A percentile compares a stretch with the other conserved stretches of the same genome.
These are phyloP conservation scores for Aureobasidium sp. DNA, from an alignment of 2,329 filamentous ascomycete species.

Conservation along the genomic window DNA sequence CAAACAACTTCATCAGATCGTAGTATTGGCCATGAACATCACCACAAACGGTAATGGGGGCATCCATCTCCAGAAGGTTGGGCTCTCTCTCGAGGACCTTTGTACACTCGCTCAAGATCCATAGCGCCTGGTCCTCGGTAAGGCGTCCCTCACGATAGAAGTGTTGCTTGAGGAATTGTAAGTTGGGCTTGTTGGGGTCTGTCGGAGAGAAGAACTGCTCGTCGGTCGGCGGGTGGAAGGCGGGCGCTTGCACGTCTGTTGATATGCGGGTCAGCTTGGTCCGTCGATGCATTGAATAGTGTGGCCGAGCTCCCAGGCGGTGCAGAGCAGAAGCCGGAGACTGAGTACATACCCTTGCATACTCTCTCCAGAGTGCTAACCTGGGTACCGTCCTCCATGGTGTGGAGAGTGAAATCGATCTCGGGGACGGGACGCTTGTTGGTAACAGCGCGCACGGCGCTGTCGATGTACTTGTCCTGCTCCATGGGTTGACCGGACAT, in stretches of 20 bases:
- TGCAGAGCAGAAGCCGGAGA: not conserved
- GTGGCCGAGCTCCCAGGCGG: not conserved
- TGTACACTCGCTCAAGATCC: slow-evolving; percentile 83
- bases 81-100: slow-evolving; percentile 84
- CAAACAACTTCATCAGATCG: slow-evolving; percentile 98
- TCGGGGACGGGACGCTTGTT: slow-evolving; percentile 94
- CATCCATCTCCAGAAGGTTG: slow-evolving; percentile 98
- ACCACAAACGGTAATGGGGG: slow-evolving; percentile 95
- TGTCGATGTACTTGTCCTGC: slow-evolving; percentile 57
- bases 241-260: slow-evolving; percentile 92
- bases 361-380: slow-evolving; percentile 94
- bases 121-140: slow-evolving; percentile 94
- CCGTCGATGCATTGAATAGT: not conserved
- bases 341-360: slow-evolving; percentile 70
- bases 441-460: slow-evolving; percentile 83
- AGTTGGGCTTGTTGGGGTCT: slow-evolving; percentile 80
- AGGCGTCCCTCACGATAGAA: slow-evolving; percentile 96
- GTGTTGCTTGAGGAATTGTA: slow-evolving; percentile 93
- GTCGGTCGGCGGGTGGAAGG: slow-evolving; percentile 84
- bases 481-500: slow-evolving; percentile 28
- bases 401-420: slow-evolving; percentile 97
- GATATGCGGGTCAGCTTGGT: slow-evolving; percentile 13
- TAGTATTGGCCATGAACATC: slow-evolving; percentile 99
- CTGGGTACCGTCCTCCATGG: slow-evolving; percentile 93
- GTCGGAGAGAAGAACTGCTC: slow-evolving; percentile 90